Evolutionary conservation across 2,329 filamentous ascomycete species (phyloP), one percentile per base, ranked within the genome.

Genomic region (Penicillium expansum): DNA sequence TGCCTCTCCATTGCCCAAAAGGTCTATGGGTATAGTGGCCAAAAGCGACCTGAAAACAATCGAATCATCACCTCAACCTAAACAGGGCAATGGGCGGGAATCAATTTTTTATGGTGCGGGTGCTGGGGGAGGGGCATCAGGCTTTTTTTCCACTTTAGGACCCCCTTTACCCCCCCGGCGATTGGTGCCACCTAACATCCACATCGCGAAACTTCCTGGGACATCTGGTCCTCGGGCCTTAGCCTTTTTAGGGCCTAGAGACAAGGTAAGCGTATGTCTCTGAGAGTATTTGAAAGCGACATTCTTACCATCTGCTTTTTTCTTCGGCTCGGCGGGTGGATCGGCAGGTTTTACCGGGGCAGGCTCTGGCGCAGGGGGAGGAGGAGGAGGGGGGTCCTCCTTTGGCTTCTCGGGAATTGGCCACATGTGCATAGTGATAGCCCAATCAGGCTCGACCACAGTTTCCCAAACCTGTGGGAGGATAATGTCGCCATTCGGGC

Each of bases 391-490:
- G 41, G 73, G 73, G 20, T 77, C 75, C 18, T 68, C 68, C 51
- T 76, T 75, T n/a, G 75, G 74, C 48, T 75, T 75, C 59, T 84
- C 82, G 13, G 82, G 81, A 64, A 85, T 80, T 10, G 83, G 83
- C 84, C 83, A 86, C 80, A 86, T 83, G 66, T 84, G 83, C 86
- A 88, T 88, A 3, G 83, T 86, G 60, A 88, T 81, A 42, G 82
- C 77, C 86, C 86, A 89, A 70, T 92, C 90, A 2, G 90, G 90
- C 72, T 93, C 83, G 50, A 94, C 80, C 43, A 91, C 87, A 65
- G 86, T 89, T 63, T 92, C 90, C 90, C 90, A 94, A 14, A 93
- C 85, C 56, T 86, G 82, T 6, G 90, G 89, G 39, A 94, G 83
- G 66, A 94, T 92, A 62, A 93, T 92, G 71, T 94, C 88, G 39